These are phyloP conservation scores for Purshia tridentata DNA, from an alignment of 306 rosid genomes.

Conservation along the genomic window DNA sequence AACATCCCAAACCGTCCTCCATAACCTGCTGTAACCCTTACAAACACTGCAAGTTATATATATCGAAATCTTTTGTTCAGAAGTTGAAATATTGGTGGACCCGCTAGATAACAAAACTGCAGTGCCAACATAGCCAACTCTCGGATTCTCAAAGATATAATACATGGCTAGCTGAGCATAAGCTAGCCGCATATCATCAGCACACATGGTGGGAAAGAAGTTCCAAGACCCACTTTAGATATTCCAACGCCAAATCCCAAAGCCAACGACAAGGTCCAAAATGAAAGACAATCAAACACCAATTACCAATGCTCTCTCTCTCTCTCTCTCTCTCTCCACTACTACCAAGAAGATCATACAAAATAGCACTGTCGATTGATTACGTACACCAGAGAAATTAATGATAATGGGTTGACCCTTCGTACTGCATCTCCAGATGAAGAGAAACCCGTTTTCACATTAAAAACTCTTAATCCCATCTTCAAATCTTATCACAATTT, in stretches of 20 bases:
- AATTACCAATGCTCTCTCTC: not conserved
- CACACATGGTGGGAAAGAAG: too few relatives aligned
- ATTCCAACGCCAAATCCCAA: not conserved
- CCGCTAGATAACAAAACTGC: not conserved
- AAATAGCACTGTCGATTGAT: not conserved
- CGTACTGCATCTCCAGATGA: slow-evolving; percentile 13
- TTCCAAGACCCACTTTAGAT: too few relatives aligned
- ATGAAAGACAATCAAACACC: not conserved
- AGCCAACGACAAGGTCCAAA: not conserved
- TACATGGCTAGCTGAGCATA: not conserved
- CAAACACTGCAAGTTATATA: not conserved
- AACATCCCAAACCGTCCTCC: not conserved
- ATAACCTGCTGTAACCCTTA: not conserved
- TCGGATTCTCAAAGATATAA: not conserved
- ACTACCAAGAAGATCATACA: slow-evolving; percentile 9
- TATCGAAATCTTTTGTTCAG: not conserved
- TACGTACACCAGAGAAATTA: slow-evolving; percentile 17
- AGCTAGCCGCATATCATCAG: too few relatives aligned
- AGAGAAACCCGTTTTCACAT: not conserved
- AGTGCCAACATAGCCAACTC: not conserved
- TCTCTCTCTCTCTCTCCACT: not conserved
- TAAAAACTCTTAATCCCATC: not conserved
- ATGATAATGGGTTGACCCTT: not conserved
- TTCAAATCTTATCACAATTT: not conserved
- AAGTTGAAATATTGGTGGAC: slow-evolving; percentile 3